These are phyloP conservation scores for Paraphoma sp. DNA, from an alignment of 2,329 filamentous ascomycete genomes.

Conservation along the genomic window DNA sequence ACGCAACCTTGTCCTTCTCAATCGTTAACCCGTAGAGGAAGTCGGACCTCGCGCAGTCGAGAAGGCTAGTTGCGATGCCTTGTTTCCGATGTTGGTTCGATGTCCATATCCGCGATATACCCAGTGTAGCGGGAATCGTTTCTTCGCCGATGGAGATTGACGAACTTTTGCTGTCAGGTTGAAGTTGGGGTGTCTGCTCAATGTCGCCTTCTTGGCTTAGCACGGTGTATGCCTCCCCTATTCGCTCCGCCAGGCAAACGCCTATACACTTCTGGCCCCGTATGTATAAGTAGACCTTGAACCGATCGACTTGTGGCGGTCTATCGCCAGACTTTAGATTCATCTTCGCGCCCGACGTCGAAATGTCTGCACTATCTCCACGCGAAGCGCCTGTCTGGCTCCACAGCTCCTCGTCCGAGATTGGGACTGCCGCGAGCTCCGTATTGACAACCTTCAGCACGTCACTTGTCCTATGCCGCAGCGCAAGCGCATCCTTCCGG, in stretches of 20 bases:
- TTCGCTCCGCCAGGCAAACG: conserved; percentile 66
- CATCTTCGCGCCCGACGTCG: conserved; percentile 34
- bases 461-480: conserved; percentile 61
- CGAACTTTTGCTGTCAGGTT: conserved; percentile 29
- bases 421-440: conserved; percentile 67
- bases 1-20: conserved; percentile 63
- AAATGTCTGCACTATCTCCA: conserved; percentile 1
- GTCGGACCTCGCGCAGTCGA: conserved; percentile 62
- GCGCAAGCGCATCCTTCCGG: conserved; percentile 58
- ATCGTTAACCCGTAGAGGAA: conserved; percentile 64
- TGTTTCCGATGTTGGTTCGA: conserved; percentile 62
- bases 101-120: conserved; percentile 71
- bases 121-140: conserved; percentile 59
- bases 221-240: conserved; percentile 63
- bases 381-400: conserved; percentile 47
- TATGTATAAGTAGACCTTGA: conserved; percentile 68
- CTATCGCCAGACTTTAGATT: conserved; percentile 26
- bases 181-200: conserved; percentile 21
- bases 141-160: conserved; percentile 54
- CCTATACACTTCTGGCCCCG: conserved; percentile 68
- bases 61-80: conserved; percentile 63
- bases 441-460: conserved; percentile 67
- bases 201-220: conserved; percentile 35
- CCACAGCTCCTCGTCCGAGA: conserved; percentile 65
- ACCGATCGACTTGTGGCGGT: conserved; percentile 53